phyloP scores from a whole-genome alignment of 768 basidiomycete genomes.

The Stropharia rugosoannulata region DNA sequence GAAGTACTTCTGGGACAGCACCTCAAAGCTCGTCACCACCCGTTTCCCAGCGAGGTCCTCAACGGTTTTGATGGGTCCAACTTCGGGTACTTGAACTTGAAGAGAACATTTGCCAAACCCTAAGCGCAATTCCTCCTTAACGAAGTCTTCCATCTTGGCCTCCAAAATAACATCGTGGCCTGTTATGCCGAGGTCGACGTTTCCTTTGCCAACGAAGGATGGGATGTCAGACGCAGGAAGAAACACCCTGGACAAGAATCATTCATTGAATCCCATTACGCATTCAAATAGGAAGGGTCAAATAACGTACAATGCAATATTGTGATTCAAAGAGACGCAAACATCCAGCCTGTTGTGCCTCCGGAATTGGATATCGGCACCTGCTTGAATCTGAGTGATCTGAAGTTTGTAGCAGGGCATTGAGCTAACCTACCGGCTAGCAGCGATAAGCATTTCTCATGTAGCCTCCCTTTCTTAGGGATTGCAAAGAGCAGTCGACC shows the following conservation, averaged over 20 bases:
- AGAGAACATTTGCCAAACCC: slow-evolving; percentile 92
- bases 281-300: neutral
- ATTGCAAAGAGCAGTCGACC: slow-evolving; percentile 92
- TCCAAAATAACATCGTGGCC: slow-evolving; percentile 98
- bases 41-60: slow-evolving; percentile 88
- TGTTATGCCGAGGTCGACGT: slow-evolving; percentile 95
- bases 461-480: slow-evolving; percentile 96
- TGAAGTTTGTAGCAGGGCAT: neutral
- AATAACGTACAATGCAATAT: slow-evolving; percentile 82
- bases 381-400: slow-evolving; percentile 35
- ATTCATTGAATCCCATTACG: neutral
- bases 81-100: slow-evolving; percentile 89
- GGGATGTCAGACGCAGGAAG: slow-evolving; percentile 97
- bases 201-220: slow-evolving; percentile 96
- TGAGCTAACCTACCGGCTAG: slow-evolving; percentile 62
- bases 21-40: slow-evolving; percentile 93
- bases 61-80: slow-evolving; percentile 61
- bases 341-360: slow-evolving; percentile 88
- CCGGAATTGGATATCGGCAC: slow-evolving; percentile 95
- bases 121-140: slow-evolving; percentile 79
- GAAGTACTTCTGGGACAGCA: slow-evolving; percentile 83
- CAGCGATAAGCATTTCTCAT: slow-evolving; percentile 87
- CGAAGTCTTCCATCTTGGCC: slow-evolving; percentile 73
- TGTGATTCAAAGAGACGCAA: slow-evolving; percentile 90
- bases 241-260: slow-evolving; percentile 68